Base-by-base conservation (phyloP, 306 rosid genomes). In the Erythrophleum fordii region DNA sequence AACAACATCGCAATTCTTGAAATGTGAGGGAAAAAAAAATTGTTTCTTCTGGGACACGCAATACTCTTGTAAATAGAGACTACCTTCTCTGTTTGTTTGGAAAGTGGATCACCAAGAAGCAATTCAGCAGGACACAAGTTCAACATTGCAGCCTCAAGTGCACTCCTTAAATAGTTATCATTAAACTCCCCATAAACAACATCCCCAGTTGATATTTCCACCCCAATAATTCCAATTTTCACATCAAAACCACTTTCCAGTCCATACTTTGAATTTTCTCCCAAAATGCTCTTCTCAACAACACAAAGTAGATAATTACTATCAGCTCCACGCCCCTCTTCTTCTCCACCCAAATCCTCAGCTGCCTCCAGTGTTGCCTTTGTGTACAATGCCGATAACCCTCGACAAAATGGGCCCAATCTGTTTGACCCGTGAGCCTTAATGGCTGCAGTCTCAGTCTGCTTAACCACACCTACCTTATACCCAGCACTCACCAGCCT, bases 391-490 rank as follows among this genome's bases (percentile, higher is more conserved):
- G 94, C 99, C 4, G 96, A 95, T 22, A 93, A 82, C 1, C 96
- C 99, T 44, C 99, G 67, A 10, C 89, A 82, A 80, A 95, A 95
- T 0, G 99, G 99, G n/a, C 93, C 97, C 0, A 83, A 29, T 52
- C 86, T 73, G 77, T 91, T 93, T 26, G 89, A 84, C 14, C 99
- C 94, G 3, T 90, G 97, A 2, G 99, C 92, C 87, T 95, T 95
- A 56, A 93, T 90, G 45, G 99, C 93, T 1, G 99, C 96, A 0
- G 99, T 95, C 85, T 95, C 98, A 0, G 98, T 95, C 91, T 95
- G 99, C 90, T 86, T 91, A 34, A 95, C 92, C 39, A 95, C 98
- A 35, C 99, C 98, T 25, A 95, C 98, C 83, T 95, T 93, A 53
- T 87, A 90, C 51, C 99, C 99, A 1, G 93, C 97, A 20, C 84